Evolutionary conservation across 2,329 filamentous ascomycete genomes (phyloP), one percentile per base, ranked within the genome.

Genomic region (Penicillium sp.): DNA sequence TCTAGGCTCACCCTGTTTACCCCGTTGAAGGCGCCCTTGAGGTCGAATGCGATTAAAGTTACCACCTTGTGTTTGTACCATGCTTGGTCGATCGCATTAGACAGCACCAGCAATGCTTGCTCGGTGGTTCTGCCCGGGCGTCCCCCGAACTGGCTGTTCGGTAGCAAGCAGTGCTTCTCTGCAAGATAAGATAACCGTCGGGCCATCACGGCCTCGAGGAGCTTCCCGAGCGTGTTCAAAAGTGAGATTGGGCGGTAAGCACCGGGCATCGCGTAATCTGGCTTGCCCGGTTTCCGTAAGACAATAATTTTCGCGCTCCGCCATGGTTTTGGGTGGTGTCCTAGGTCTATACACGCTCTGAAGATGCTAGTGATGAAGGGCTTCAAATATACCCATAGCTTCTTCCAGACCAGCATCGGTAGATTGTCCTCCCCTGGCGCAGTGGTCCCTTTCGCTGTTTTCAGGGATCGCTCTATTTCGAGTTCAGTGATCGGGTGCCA

Each of bases 11-110:
- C 13, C 27, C 51, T 37, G 11, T 58, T 58, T 0, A 64, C 73
- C 16, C 75, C 66, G 48, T 79, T 78, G 55, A 75, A 78, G 47
- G 73, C 75, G 25, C 74, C 74, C 58, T 78, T 77, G 2, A 78
- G 64, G 61, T 78, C 70, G 50, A 78, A 78, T 53, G 68, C 73
- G 46, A 61, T 58, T 45, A 62, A 25, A 19, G 54, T 61, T 43
- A 62, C n/a, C 23, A 62, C 58, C 48, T 39, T 37, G 5, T 39
- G 33, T 26, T 39, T 39, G 6, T 39, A 50, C 48, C 33, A 50
- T 21, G 33, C 48, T 42, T 37, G 13, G 33, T 44, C 33, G 16
- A 51, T 16, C 31, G 55, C 35, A 37, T 43, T 59, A 6, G 58
- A 54, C 16, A 59, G 54, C 2, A 63, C 50, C 26, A 63, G 21